Conservation (phyloP, 2,329 filamentous ascomycete species). For the Arthrobotrys entomopaga region DNA sequence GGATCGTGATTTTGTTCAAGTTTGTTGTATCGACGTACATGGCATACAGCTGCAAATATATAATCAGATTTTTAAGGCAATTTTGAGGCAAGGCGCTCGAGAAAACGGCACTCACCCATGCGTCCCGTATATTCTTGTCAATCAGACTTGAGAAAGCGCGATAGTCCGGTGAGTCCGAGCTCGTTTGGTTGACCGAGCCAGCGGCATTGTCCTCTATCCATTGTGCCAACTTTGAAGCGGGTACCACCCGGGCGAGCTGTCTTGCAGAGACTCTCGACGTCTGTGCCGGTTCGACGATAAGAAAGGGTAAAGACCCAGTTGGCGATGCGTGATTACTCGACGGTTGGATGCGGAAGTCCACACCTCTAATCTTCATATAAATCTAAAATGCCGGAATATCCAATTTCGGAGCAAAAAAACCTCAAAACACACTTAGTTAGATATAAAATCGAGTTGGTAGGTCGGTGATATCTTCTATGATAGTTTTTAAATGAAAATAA, state of each 20-base stretch:
- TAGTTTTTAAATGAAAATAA: constrained; percentile 1
- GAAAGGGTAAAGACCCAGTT: constrained; percentile 85
- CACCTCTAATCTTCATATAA: constrained; percentile 79
- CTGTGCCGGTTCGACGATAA: constrained; percentile 67
- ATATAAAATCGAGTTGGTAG: no score
- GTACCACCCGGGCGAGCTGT: constrained; percentile 64
- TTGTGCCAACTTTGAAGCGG: constrained; percentile 74
- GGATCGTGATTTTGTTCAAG: constrained; percentile 70
- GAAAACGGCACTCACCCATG: constrained; percentile 72
- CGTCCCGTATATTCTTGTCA: constrained; percentile 74
- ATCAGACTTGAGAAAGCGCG: constrained; percentile 56
- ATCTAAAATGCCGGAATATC: constrained; percentile 67
- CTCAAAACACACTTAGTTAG: no score
- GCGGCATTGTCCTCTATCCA: constrained; percentile 69
- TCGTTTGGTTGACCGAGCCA: constrained; percentile 31
- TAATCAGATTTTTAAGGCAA: background rate
- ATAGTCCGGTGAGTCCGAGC: constrained; percentile 41
- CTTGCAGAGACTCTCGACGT: background rate
- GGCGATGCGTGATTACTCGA: constrained; percentile 96
- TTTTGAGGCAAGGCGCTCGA: background rate
- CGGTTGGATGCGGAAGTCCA: constrained; percentile 73
- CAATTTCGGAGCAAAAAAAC: no score
- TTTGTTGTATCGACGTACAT: constrained; percentile 81
- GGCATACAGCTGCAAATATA: constrained; percentile 70
- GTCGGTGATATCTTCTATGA: no score